phyloP scores from a whole-genome alignment of 495 filamentous ascomycete species.

The Penicilliopsis zonata region DNA sequence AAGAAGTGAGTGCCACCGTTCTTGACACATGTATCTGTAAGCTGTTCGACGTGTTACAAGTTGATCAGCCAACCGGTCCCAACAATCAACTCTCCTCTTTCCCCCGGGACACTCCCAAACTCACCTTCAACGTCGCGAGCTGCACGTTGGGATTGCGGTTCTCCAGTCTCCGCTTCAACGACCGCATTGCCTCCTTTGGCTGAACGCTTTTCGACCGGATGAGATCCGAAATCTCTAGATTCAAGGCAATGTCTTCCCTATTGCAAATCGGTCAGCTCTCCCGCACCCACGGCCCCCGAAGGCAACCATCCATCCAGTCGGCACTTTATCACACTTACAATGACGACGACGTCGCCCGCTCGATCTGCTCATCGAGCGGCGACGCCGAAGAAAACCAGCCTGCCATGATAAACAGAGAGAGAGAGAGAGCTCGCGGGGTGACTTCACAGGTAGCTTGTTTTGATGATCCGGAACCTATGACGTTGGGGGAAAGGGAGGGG shows the following conservation, averaged over 20 bases:
- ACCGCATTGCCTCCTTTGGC: constrained; percentile 94
- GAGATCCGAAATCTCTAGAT: constrained; percentile 92
- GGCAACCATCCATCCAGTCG: no score
- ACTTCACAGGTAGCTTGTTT: constrained; percentile 1
- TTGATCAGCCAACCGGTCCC: no score
- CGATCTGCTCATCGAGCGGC: constrained; percentile 91
- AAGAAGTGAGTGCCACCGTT: constrained; percentile 97
- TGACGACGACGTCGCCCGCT: constrained; percentile 84
- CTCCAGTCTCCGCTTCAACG: constrained; percentile 83
- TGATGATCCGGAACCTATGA: constrained; percentile 7
- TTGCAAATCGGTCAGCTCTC: no score
- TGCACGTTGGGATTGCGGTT: constrained; percentile 96
- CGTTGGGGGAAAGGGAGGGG: constrained; percentile 8
- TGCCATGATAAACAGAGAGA: constrained; percentile 50
- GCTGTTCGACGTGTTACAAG: constrained; percentile 34
- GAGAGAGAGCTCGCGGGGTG: not conserved
- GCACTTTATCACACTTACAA: constrained; percentile 62
- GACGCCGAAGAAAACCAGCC: constrained; percentile 85
- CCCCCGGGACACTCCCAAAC: constrained; percentile 8
- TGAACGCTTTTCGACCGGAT: constrained; percentile 95
- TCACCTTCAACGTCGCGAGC: constrained; percentile 79
- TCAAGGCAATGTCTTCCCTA: constrained; percentile 92
- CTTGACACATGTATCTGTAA: constrained; percentile 97
- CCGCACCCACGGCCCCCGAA: no score
- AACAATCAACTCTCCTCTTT: no score